Evolutionary conservation across 2,329 filamentous ascomycete species (phyloP).

Genomic region (Chrysosporium keratinophilum): DNA sequence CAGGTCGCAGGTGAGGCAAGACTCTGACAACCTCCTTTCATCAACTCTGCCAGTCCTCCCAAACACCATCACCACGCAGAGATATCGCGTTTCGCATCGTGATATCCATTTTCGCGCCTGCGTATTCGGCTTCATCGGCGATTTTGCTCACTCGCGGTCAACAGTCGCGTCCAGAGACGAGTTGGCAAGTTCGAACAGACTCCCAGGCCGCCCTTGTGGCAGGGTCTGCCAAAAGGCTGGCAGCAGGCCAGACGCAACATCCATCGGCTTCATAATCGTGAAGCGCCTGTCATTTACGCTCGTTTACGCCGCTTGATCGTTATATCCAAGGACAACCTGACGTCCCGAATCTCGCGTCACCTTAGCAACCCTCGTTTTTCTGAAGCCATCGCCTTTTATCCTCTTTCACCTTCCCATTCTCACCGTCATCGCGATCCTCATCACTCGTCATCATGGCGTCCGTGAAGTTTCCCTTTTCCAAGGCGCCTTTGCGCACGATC

Average conservation of each 20-base stretch:
- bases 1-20: conserved; percentile 33
- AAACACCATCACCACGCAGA: conserved; percentile 26
- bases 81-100: conserved; percentile 36
- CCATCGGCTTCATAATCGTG: conserved; percentile 23
- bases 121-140: conserved; percentile 22
- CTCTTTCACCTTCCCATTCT: conserved; percentile 6
- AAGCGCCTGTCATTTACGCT: conserved; percentile 2
- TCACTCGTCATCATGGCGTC: conserved; percentile 67
- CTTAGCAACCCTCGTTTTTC: background rate
- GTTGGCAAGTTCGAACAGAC: conserved; percentile 23
- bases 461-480: conserved; percentile 79
- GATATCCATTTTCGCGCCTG: conserved; percentile 27
- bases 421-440: conserved; percentile 18
- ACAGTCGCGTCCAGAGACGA: conserved; percentile 24
- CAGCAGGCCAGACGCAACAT: conserved; percentile 28
- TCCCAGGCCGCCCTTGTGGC: conserved; percentile 39
- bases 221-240: conserved; percentile 40
- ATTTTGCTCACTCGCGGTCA: conserved; percentile 23
- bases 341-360: background rate
- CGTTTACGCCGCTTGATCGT: background rate
- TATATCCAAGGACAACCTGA: background rate
- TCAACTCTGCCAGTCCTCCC: conserved; percentile 26
- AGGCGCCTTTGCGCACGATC: conserved; percentile 91
- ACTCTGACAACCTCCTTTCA: conserved; percentile 34
- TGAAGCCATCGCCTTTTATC: background rate